A percentile compares a stretch with the other conserved stretches of the same genome.
These are phyloP conservation scores for Macadamia integrifolia DNA, from an alignment of 164 flowering plant species.

Conservation along the genomic window DNA sequence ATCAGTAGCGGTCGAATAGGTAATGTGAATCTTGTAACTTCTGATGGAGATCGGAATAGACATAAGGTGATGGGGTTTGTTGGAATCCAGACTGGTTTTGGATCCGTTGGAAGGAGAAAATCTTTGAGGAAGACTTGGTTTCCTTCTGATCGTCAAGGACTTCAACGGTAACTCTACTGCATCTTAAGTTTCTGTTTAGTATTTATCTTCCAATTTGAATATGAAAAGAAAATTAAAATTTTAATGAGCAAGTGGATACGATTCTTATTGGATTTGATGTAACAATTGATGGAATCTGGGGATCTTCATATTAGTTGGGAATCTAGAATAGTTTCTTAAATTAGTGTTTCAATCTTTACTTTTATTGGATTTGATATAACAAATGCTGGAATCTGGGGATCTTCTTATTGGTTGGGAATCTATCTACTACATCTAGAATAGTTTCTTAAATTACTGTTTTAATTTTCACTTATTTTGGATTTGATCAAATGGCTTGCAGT, in stretches of 20 bases:
- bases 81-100: constrained; percentile 92
- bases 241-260: neutral
- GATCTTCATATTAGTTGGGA: neutral
- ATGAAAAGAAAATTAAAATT: neutral
- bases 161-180: constrained; percentile 45
- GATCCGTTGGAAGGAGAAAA: constrained; percentile 63
- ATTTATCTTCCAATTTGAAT: neutral
- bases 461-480: constrained; percentile 1
- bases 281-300: neutral
- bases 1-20: constrained; percentile 2
- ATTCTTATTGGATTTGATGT: neutral
- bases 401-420: neutral
- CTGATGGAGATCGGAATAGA: constrained; percentile 35
- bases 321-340: neutral
- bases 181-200: neutral
- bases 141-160: constrained; percentile 78
- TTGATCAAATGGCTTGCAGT: constrained; percentile 37
- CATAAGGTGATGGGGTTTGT: constrained; percentile 90
- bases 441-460: neutral
- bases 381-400: neutral
- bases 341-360: neutral
- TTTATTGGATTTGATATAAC: neutral
- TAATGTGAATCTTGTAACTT: neutral
- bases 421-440: neutral
- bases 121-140: constrained; percentile 90